These are phyloP conservation scores for Chlamydomonas reinhardtii DNA, from an alignment of 163 green algal species.

Conservation along the genomic window DNA sequence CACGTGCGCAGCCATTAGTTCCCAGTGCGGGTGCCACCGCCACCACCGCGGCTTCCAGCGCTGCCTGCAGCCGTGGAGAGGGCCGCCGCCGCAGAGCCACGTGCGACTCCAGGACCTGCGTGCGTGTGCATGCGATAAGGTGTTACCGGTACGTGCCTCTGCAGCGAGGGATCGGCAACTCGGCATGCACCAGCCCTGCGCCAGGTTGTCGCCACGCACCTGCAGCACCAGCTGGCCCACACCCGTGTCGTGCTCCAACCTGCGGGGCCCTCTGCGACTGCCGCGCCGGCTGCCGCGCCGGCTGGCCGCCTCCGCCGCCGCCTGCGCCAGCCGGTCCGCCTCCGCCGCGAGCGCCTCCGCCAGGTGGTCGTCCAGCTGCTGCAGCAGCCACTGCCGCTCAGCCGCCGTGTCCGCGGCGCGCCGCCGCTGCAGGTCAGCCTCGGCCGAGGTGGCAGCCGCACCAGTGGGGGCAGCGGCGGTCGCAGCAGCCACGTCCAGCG, in stretches of 20 bases:
- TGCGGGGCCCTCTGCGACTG: neutral
- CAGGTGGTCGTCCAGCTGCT: conserved; percentile 36
- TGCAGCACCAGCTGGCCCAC: neutral
- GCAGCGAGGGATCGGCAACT: too few species aligned
- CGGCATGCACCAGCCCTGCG: too few species aligned
- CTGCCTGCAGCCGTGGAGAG: neutral
- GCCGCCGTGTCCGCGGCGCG: neutral
- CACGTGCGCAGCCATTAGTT: neutral
- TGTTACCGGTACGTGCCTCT: too few species aligned
- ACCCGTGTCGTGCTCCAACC: neutral
- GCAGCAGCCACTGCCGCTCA: conserved; percentile 31
- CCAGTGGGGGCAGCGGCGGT: neutral
- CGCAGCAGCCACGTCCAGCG: neutral
- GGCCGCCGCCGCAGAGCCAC: neutral
- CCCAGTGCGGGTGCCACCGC: neutral
- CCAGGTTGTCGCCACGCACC: neutral
- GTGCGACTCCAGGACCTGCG: neutral
- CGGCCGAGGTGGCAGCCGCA: neutral
- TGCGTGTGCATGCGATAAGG: too few species aligned
- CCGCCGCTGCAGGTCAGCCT: conserved; percentile 1
- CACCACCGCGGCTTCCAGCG: conserved; percentile 5
- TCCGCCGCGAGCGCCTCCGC: neutral
- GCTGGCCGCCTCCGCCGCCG: too few species aligned
- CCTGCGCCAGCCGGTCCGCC: neutral
- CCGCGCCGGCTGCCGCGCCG: neutral